Percentiles rank a stretch among this genome's conserved stretches.
Evolutionary conservation across 1,284 basidiomycete genomes (phyloP).

Genomic region (Porodaedalea pini): DNA sequence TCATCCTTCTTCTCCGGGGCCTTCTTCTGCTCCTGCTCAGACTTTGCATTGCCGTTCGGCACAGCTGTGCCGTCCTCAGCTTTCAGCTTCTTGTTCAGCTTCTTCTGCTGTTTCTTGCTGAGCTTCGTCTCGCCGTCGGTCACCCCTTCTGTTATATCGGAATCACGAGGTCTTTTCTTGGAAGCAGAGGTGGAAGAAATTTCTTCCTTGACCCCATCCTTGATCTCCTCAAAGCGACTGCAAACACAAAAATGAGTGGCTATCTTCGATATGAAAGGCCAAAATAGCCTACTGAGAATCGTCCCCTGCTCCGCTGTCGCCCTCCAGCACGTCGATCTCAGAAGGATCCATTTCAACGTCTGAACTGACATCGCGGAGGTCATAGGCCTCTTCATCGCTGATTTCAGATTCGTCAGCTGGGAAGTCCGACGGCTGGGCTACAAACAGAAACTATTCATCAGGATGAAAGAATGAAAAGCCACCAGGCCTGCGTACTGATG

Average conservation of each 20-base stretch:
- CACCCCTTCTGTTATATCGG: conserved; percentile 43
- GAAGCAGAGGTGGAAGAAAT: conserved; percentile 16
- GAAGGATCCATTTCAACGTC: conserved; percentile 67
- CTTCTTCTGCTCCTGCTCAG: conserved; percentile 30
- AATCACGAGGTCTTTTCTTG: conserved; percentile 18
- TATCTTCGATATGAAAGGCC: not conserved
- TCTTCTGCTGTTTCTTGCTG: conserved; percentile 61
- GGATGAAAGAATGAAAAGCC: conserved; percentile 18
- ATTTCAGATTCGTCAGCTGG: conserved; percentile 31
- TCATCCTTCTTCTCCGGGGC: conserved; percentile 38
- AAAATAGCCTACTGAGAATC: conserved; percentile 39
- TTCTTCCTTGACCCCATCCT: conserved; percentile 27
- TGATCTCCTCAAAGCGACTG: conserved; percentile 62
- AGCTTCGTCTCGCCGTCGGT: conserved; percentile 36
- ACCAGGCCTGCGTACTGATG: conserved; percentile 53
- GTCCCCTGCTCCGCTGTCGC: conserved; percentile 63
- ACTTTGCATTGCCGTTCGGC: conserved; percentile 31
- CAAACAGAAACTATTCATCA: conserved; percentile 17
- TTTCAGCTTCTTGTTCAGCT: conserved; percentile 74
- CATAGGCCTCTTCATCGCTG: conserved; percentile 43
- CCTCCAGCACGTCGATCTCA: conserved; percentile 53
- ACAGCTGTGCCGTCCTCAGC: conserved; percentile 56
- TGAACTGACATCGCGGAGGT: conserved; percentile 69
- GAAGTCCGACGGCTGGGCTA: conserved; percentile 43
- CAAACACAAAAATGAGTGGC: not conserved